These are phyloP conservation scores for Capronia coronata DNA, from an alignment of 2,329 filamentous ascomycete genomes.

Conservation along the genomic window DNA sequence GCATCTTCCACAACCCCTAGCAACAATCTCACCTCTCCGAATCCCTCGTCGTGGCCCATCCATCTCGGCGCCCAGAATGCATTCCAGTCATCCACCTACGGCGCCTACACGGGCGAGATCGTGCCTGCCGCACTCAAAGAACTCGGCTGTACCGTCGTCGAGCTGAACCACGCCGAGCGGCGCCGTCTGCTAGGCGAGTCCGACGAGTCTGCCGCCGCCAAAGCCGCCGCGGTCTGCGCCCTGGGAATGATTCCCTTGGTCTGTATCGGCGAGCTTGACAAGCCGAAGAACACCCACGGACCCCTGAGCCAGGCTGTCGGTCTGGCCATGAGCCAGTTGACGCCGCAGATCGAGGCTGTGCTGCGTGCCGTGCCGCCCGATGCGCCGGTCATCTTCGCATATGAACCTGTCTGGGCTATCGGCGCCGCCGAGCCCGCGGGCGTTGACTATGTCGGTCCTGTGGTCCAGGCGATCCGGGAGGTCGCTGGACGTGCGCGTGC, in stretches of 20 bases:
- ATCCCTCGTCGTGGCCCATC: constrained; percentile 42
- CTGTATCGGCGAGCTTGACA: constrained; percentile 67
- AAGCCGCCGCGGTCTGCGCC: constrained; percentile 60
- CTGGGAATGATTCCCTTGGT: constrained; percentile 71
- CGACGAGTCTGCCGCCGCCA: constrained; percentile 60
- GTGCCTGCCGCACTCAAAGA: constrained; percentile 62
- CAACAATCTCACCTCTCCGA: not conserved
- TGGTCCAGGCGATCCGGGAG: constrained; percentile 57
- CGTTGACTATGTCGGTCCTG: constrained; percentile 64
- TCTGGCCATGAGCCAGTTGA: constrained; percentile 60
- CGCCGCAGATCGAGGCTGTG: constrained; percentile 58
- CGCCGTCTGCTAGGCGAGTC: constrained; percentile 66
- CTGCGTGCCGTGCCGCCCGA: constrained; percentile 54
- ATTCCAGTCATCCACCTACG: constrained; percentile 57
- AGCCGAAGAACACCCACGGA: constrained; percentile 35
- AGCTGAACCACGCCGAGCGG: constrained; percentile 75
- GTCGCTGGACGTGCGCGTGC: constrained; percentile 35
- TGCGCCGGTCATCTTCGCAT: constrained; percentile 69
- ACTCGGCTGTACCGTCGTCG: constrained; percentile 65
- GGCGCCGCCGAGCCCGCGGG: constrained; percentile 65
- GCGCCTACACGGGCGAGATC: constrained; percentile 72
- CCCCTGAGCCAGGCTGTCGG: constrained; percentile 40
- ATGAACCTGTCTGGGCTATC: constrained; percentile 87
- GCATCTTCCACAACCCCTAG: no score
- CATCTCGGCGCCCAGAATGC: constrained; percentile 70